These are phyloP conservation scores for Colletotrichum ledebouriae DNA, from an alignment of 2,329 filamentous ascomycete species.

Conservation along the genomic window DNA sequence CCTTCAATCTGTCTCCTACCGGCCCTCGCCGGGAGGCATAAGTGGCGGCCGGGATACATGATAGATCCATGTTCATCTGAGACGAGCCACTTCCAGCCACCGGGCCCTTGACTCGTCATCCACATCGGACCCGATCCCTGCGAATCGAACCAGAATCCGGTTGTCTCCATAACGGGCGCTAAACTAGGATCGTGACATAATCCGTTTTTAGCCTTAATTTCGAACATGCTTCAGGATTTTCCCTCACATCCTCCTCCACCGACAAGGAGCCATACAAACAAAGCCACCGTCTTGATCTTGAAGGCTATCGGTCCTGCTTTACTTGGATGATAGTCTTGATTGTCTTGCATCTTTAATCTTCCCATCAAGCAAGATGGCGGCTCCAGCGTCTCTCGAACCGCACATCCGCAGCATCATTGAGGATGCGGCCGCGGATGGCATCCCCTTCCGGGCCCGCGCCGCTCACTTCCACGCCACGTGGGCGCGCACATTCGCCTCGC, in stretches of 20 bases:
- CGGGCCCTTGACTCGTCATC: conserved; percentile 34
- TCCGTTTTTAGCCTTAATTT: conserved; percentile 35
- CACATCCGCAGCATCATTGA: conserved; percentile 52
- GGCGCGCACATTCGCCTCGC: conserved; percentile 91
- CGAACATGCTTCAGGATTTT: conserved; percentile 10
- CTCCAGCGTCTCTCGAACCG: conserved; percentile 51
- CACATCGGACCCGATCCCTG: conserved; percentile 25
- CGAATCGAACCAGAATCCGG: conserved; percentile 30
- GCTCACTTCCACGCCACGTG: conserved; percentile 89
- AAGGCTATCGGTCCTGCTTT: not conserved
- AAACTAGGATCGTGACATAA: conserved; percentile 39
- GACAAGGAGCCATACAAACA: conserved; percentile 13
- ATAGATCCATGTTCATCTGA: conserved; percentile 38
- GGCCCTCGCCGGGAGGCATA: conserved; percentile 27
- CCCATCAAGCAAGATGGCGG: conserved; percentile 22
- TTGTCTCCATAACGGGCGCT: conserved; percentile 35
- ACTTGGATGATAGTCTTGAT: not conserved
- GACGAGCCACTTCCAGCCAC: conserved; percentile 31
- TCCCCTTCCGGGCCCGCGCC: conserved; percentile 82
- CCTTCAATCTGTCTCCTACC: conserved; percentile 20
- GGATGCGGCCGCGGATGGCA: conserved; percentile 49
- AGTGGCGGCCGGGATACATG: conserved; percentile 19
- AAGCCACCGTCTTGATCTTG: conserved; percentile 2
- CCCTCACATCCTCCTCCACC: not conserved
- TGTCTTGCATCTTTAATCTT: conserved; percentile 1